These are phyloP conservation scores for Wickerhamiella siamensis DNA, from an alignment of 805 yeast genomes.

Conservation along the genomic window DNA sequence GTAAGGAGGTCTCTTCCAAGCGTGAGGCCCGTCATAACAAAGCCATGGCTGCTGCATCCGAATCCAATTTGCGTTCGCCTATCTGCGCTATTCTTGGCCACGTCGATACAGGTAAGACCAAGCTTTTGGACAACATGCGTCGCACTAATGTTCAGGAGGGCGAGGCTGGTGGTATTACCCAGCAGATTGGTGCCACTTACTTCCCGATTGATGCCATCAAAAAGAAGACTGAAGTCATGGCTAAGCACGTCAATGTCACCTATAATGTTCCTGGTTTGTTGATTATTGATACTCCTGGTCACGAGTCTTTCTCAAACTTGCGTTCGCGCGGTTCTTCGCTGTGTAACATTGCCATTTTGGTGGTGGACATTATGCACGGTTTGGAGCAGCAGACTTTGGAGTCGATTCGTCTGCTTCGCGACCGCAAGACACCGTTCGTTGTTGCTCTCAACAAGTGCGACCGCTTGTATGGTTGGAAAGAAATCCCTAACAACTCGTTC, in stretches of 20 bases:
- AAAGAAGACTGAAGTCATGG: constrained; percentile 85
- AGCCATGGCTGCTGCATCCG: constrained; percentile 26
- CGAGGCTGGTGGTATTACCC: constrained; percentile 99
- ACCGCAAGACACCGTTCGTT: constrained; percentile 93
- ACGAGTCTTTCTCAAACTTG: constrained; percentile 95
- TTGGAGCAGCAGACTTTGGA: constrained; percentile 95
- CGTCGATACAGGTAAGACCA: constrained; percentile 99
- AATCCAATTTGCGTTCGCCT: constrained; percentile 80
- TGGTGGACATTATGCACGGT: constrained; percentile 98
- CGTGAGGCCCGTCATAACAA: constrained; percentile 26
- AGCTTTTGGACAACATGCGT: constrained; percentile 89
- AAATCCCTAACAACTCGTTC: constrained; percentile 84
- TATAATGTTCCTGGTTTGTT: constrained; percentile 95
- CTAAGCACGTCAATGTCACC: constrained; percentile 57
- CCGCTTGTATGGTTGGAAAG: constrained; percentile 91
- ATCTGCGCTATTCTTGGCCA: constrained; percentile 98
- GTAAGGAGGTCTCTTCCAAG: constrained; percentile 29
- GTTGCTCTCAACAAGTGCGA: constrained; percentile 97
- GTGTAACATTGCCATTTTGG: constrained; percentile 98
- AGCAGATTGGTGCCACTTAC: constrained; percentile 99
- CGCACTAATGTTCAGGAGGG: constrained; percentile 99
- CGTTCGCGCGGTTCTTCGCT: constrained; percentile 98
- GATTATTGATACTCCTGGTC: constrained; percentile 98
- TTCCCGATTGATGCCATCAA: constrained; percentile 93
- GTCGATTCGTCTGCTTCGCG: constrained; percentile 80